Percentiles rank a stretch among this genome's conserved stretches.
Evolutionary conservation across 2,329 filamentous ascomycete species (phyloP).

Genomic region (Rutstroemia sp.): DNA sequence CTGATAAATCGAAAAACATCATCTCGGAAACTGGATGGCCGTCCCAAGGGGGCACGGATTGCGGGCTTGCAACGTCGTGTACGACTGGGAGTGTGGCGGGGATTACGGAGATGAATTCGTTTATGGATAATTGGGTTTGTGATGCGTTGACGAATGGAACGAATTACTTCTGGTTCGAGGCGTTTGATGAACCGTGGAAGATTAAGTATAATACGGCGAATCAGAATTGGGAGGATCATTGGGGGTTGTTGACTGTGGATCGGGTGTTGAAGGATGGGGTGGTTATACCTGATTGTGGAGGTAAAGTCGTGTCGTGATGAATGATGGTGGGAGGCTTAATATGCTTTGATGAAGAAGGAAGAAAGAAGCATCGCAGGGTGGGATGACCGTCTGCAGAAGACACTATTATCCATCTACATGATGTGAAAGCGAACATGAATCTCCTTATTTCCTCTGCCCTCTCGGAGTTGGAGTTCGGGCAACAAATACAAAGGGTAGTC

Average conservation of each 20-base stretch:
- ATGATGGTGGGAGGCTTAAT: neutral
- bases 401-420: too few species aligned
- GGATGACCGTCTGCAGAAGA: too few species aligned
- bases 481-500: too few species aligned
- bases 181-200: constrained; percentile 97
- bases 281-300: constrained; percentile 79
- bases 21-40: constrained; percentile 95
- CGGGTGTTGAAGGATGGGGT: constrained; percentile 78
- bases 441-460: too few species aligned
- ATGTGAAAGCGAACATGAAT: too few species aligned
- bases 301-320: constrained; percentile 39
- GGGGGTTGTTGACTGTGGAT: constrained; percentile 83
- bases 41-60: constrained; percentile 70
- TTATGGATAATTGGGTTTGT: constrained; percentile 83
- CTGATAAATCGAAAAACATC: constrained; percentile 59
- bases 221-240: constrained; percentile 88
- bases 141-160: constrained; percentile 71
- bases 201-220: constrained; percentile 57
- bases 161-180: constrained; percentile 95
- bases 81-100: constrained; percentile 66
- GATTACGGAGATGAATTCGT: constrained; percentile 72
- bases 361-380: too few species aligned
- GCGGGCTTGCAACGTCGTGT: constrained; percentile 54
- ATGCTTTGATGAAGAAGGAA: too few species aligned
- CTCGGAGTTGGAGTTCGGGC: too few species aligned